These are phyloP conservation scores for Wakefieldia striispora DNA, from an alignment of 768 basidiomycete genomes.

Conservation along the genomic window DNA sequence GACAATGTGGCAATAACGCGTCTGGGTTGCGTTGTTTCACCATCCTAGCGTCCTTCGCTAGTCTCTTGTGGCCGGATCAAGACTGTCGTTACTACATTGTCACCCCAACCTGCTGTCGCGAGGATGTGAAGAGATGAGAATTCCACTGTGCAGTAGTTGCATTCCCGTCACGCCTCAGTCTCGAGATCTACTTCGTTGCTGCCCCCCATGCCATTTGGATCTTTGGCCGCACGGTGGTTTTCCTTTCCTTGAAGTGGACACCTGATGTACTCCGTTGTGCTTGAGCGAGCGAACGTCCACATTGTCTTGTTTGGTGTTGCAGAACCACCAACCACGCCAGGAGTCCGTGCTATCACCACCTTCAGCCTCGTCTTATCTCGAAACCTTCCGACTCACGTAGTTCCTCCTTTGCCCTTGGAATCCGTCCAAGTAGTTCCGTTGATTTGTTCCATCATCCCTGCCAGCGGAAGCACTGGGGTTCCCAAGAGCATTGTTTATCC, in stretches of 20 bases:
- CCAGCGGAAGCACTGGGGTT: conserved; percentile 31
- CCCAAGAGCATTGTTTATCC: conserved; percentile 33
- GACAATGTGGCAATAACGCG: too few species aligned
- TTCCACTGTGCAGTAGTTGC: too few species aligned
- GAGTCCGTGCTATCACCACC: conserved; percentile 18
- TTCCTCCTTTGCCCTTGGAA: conserved; percentile 18
- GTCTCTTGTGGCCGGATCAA: too few species aligned
- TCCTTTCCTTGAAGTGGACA: conserved; percentile 32
- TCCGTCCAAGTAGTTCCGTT: conserved; percentile 20
- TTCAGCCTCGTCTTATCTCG: conserved; percentile 11
- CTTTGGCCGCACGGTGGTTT: conserved; percentile 23
- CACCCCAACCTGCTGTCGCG: too few species aligned
- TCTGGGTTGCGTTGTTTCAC: too few species aligned
- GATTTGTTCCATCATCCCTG: conserved; percentile 27
- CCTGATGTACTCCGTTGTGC: conserved; percentile 25
- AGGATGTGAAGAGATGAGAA: too few species aligned
- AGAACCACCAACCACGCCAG: conserved; percentile 10
- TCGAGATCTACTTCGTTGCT: conserved; percentile 30
- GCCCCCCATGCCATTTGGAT: conserved; percentile 32
- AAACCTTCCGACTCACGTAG: conserved; percentile 5
- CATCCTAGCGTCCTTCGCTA: too few species aligned
- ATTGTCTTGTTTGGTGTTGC: conserved; percentile 23
- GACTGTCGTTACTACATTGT: too few species aligned
- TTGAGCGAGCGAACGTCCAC: conserved; percentile 20
- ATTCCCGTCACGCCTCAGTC: conserved; percentile 17